Conservation (phyloP, 208 protist genomes). For the Herpetomonas tarakana region DNA sequence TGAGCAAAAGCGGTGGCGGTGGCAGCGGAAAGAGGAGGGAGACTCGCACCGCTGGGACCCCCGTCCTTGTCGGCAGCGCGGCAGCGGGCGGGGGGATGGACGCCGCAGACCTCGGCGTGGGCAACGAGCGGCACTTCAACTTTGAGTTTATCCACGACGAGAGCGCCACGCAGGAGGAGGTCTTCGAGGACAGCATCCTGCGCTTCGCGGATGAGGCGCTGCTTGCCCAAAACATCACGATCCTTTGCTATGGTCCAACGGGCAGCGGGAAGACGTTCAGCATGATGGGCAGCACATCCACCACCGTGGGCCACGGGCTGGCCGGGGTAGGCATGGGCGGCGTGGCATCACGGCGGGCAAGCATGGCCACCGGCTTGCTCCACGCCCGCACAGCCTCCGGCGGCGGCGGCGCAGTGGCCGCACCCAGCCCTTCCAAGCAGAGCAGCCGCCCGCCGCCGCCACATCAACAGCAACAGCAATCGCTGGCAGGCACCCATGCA, state of each 20-base stretch:
- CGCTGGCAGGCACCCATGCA: not conserved
- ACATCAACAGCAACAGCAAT: not conserved
- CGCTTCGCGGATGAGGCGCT: slow-evolving; percentile 81
- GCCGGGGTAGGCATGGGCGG: not conserved
- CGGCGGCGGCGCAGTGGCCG: not conserved
- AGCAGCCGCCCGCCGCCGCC: not conserved
- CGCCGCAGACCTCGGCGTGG: slow-evolving; percentile 8
- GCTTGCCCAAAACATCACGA: slow-evolving; percentile 74
- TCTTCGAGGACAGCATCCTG: slow-evolving; percentile 88
- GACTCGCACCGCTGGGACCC: not conserved
- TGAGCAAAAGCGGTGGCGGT: not conserved
- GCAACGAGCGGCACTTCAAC: slow-evolving; percentile 69
- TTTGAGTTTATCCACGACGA: slow-evolving; percentile 87
- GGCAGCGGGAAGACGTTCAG: slow-evolving; percentile 90
- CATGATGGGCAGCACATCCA: slow-evolving; percentile 69
- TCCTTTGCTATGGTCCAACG: slow-evolving; percentile 85
- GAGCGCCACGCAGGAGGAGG: slow-evolving; percentile 79
- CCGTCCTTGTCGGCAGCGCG: not conserved
- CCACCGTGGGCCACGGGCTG: not conserved
- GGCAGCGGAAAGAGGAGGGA: not conserved
- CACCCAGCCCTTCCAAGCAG: not conserved
- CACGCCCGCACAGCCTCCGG: not conserved
- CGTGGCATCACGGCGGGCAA: not conserved
- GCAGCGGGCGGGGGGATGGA: slow-evolving; percentile 1
- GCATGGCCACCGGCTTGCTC: not conserved